These are phyloP conservation scores for Boletus edulis DNA, from an alignment of 768 basidiomycete genomes.

Conservation along the genomic window DNA sequence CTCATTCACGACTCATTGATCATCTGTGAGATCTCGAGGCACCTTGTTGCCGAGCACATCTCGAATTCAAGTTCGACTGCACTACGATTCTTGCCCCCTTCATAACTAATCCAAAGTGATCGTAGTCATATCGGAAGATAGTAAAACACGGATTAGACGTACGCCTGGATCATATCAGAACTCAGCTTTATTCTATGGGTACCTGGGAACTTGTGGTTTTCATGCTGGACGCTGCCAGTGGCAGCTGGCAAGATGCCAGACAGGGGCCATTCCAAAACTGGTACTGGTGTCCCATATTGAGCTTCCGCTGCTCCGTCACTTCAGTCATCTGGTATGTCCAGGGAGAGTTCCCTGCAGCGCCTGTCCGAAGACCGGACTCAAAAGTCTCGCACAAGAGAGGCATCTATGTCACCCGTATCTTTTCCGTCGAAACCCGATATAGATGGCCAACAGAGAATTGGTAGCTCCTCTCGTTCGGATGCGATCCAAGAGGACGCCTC, in stretches of 20 bases:
- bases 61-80: too few species aligned
- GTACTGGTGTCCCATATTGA: background rate
- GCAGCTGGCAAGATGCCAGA: background rate
- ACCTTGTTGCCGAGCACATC: too few species aligned
- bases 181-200: too few species aligned
- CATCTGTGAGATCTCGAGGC: too few species aligned
- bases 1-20: too few species aligned
- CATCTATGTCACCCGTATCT: background rate
- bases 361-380: background rate
- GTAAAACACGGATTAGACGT: too few species aligned
- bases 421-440: background rate
- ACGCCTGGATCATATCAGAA: too few species aligned
- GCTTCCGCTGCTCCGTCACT: background rate
- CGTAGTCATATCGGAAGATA: too few species aligned
- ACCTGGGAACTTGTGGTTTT: too few species aligned
- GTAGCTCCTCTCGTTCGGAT: background rate
- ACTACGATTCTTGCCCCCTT: too few species aligned
- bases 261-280: conserved; percentile 10
- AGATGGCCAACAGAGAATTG: background rate
- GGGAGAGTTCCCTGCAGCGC: background rate
- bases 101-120: too few species aligned
- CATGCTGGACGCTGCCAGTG: too few species aligned
- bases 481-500: conserved; percentile 28
- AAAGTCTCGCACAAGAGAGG: background rate
- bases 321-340: conserved; percentile 1